phyloP scores from a whole-genome alignment of 1,284 basidiomycete species.

The Pascua sp. region DNA sequence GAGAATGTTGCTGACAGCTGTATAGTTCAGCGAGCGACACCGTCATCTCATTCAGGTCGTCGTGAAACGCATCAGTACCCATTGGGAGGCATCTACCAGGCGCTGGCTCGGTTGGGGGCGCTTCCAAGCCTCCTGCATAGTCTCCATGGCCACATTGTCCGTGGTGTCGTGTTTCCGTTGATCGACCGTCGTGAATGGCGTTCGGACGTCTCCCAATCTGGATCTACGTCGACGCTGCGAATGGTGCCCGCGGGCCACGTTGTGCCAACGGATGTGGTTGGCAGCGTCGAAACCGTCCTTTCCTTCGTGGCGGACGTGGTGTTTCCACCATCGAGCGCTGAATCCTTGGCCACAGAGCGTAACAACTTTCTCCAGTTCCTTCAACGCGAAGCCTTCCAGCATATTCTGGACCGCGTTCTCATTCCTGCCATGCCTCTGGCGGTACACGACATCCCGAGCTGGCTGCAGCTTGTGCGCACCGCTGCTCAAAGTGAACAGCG shows the following conservation, averaged over 20 bases:
- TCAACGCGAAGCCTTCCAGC: slow-evolving; percentile 14
- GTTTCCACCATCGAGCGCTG: background rate
- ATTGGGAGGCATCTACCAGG: background rate
- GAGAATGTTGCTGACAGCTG: too few species aligned
- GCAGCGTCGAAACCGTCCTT: slow-evolving; percentile 18
- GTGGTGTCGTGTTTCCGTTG: slow-evolving; percentile 3
- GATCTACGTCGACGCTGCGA: background rate
- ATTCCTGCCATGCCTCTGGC: slow-evolving; percentile 64
- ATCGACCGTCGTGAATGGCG: background rate
- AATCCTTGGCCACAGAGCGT: slow-evolving; percentile 12
- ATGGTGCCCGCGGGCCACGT: background rate
- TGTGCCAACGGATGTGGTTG: slow-evolving; percentile 11
- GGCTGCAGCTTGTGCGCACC: slow-evolving; percentile 57
- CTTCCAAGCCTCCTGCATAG: slow-evolving; percentile 14
- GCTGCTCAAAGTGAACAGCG: slow-evolving; percentile 62
- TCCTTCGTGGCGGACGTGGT: slow-evolving; percentile 18
- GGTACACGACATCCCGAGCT: slow-evolving; percentile 58
- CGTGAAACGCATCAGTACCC: background rate
- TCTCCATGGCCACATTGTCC: slow-evolving; percentile 21
- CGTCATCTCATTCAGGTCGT: too few species aligned
- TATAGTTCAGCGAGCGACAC: too few species aligned
- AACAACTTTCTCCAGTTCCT: slow-evolving; percentile 20
- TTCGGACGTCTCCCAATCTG: too few species aligned
- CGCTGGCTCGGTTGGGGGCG: slow-evolving; percentile 3
- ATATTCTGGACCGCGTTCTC: slow-evolving; percentile 63